phyloP scores from a whole-genome alignment of 176 grass and related monocot genomes.

The Hyparrhenia diplandra region DNA sequence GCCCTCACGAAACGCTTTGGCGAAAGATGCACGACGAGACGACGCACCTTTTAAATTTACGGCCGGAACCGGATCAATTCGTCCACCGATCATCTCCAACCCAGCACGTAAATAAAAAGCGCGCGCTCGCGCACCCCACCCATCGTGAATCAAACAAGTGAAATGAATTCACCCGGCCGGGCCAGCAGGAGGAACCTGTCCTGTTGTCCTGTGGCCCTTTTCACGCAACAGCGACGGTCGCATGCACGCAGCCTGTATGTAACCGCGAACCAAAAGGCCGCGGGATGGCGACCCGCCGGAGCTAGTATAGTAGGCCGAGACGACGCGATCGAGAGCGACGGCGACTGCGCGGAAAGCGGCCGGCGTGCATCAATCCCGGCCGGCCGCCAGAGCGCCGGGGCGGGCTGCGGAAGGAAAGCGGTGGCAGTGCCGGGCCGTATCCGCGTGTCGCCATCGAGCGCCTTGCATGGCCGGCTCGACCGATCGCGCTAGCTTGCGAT shows the following conservation, averaged over 20 bases:
- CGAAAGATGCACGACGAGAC: too few relatives aligned
- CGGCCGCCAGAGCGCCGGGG: too few relatives aligned
- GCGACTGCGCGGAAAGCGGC: conserved; percentile 16
- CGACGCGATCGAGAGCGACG: background rate
- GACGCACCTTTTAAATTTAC: conserved; percentile 28
- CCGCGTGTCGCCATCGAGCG: conserved; percentile 14
- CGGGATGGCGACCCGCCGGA: background rate
- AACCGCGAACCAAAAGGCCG: background rate
- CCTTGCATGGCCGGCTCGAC: too few relatives aligned
- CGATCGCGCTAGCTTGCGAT: too few relatives aligned
- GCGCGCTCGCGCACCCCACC: background rate
- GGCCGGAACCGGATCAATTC: conserved; percentile 15
- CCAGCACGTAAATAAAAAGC: background rate
- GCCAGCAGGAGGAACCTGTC: background rate
- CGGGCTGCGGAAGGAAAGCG: background rate
- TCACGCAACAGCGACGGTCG: conserved; percentile 3
- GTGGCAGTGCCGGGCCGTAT: background rate
- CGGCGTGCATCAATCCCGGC: background rate
- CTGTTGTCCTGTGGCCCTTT: background rate
- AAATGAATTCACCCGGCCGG: background rate
- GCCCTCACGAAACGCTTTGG: conserved; percentile 13
- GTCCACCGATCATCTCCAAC: background rate
- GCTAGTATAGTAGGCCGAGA: too few relatives aligned
- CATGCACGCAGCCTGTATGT: background rate
- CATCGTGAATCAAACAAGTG: background rate